Evolutionary conservation across 495 filamentous ascomycete species (phyloP).

Genomic region (Astrothelium subdiscretum): DNA sequence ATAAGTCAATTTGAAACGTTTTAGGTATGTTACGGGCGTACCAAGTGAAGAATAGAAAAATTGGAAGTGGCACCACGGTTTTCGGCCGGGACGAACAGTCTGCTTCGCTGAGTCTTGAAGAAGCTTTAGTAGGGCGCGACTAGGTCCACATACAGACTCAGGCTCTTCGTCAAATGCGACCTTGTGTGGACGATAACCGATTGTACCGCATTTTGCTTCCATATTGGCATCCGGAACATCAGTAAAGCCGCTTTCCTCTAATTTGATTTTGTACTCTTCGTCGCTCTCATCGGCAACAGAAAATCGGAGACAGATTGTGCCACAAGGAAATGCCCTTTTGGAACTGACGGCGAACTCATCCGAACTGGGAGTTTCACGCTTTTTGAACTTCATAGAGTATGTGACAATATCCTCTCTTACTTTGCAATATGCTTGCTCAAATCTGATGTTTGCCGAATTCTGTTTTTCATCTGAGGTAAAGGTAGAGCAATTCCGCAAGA

Average conservation of each 20-base stretch:
- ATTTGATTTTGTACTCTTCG: not conserved
- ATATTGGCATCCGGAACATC: not conserved
- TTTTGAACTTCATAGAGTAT: not conserved
- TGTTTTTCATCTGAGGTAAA: not conserved
- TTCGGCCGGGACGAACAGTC: not conserved
- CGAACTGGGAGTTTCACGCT: not conserved
- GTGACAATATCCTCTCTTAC: not conserved
- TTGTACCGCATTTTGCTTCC: too few species aligned
- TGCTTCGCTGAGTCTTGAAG: not conserved
- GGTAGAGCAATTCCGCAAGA: not conserved
- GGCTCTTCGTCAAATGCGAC: too few species aligned
- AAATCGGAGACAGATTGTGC: not conserved
- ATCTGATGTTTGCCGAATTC: not conserved
- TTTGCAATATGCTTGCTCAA: not conserved
- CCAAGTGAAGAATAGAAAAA: not conserved
- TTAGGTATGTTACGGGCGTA: too few species aligned
- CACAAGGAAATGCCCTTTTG: not conserved
- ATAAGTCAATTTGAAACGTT: too few species aligned
- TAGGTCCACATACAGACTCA: too few species aligned
- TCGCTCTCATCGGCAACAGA: not conserved
- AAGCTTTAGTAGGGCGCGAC: not conserved
- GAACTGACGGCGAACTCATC: not conserved
- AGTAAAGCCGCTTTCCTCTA: not conserved
- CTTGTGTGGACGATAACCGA: too few species aligned
- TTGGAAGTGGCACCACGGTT: not conserved